Conservation (phyloP, 1,284 basidiomycete species). For the Pseudozyma hubeiensis region DNA sequence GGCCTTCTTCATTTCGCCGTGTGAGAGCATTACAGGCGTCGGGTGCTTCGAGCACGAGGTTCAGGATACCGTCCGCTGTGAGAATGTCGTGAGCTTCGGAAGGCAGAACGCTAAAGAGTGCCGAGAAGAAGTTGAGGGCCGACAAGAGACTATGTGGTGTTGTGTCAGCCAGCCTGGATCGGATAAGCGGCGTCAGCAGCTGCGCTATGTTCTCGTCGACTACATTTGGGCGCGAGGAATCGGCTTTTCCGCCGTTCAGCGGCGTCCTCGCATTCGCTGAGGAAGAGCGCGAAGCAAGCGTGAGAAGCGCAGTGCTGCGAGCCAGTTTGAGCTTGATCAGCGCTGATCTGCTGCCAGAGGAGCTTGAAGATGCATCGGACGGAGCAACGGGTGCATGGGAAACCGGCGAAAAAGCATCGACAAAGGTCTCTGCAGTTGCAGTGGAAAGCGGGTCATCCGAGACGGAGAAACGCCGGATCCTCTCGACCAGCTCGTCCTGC, state of each 20-base stretch:
- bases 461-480: constrained; percentile 30
- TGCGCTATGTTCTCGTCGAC: constrained; percentile 33
- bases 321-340: constrained; percentile 19
- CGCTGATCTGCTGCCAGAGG: not conserved
- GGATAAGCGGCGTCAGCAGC: constrained; percentile 37
- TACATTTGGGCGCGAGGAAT: not conserved
- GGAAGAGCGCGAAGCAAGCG: constrained; percentile 36
- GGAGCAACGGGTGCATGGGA: constrained; percentile 1
- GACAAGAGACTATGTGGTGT: constrained; percentile 38
- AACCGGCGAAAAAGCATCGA: constrained; percentile 39
- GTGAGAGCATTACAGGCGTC: constrained; percentile 27
- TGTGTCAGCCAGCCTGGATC: constrained; percentile 40
- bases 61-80: constrained; percentile 29
- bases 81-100: constrained; percentile 39
- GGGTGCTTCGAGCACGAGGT: constrained; percentile 35
- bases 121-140: constrained; percentile 36
- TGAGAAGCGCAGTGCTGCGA: constrained; percentile 30
- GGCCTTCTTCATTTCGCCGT: not conserved
- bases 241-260: not conserved
- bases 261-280: constrained; percentile 10
- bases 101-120: constrained; percentile 34
- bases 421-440: constrained; percentile 32
- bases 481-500: constrained; percentile 29
- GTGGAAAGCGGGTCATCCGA: constrained; percentile 43
- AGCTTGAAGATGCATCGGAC: constrained; percentile 3